phyloP scores from a whole-genome alignment of 2,329 filamentous ascomycete species.

The Colletotrichum scovillei region DNA sequence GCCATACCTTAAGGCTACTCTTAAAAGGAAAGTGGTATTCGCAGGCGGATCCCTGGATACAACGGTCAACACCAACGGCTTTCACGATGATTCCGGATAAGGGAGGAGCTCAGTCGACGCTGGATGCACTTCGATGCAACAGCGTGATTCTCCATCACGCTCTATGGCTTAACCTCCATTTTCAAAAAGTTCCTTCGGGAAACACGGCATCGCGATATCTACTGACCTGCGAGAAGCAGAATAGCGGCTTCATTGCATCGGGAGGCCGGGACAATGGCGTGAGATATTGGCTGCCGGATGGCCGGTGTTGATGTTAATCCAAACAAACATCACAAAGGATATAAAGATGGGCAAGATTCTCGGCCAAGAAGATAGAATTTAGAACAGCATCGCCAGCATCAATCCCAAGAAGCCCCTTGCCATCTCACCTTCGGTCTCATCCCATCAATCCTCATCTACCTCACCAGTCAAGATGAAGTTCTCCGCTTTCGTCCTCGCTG shows the following conservation, averaged over 20 bases:
- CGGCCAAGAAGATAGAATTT: neutral
- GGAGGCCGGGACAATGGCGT: neutral
- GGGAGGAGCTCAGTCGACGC: constrained; percentile 22
- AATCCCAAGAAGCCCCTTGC: constrained; percentile 3
- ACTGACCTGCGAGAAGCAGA: constrained; percentile 22
- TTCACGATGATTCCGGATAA: constrained; percentile 23
- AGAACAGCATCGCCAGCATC: constrained; percentile 14
- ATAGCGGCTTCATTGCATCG: constrained; percentile 13
- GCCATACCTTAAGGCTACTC: constrained; percentile 1
- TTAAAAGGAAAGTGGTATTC: constrained; percentile 29
- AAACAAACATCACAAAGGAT: neutral
- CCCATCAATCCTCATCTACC: no score
- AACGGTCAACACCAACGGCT: neutral
- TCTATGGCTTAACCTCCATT: neutral
- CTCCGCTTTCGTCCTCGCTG: constrained; percentile 31
- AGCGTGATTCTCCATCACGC: neutral
- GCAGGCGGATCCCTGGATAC: neutral
- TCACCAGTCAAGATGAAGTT: constrained; percentile 26
- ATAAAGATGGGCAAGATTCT: constrained; percentile 1
- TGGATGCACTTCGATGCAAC: neutral
- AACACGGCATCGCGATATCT: constrained; percentile 19
- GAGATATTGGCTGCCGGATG: neutral
- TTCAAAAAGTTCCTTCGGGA: neutral
- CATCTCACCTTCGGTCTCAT: neutral
- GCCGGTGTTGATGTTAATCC: neutral